phyloP scores from a whole-genome alignment of 1,139 yeast genomes.

The Zhuliangozyma blackwelliae region DNA sequence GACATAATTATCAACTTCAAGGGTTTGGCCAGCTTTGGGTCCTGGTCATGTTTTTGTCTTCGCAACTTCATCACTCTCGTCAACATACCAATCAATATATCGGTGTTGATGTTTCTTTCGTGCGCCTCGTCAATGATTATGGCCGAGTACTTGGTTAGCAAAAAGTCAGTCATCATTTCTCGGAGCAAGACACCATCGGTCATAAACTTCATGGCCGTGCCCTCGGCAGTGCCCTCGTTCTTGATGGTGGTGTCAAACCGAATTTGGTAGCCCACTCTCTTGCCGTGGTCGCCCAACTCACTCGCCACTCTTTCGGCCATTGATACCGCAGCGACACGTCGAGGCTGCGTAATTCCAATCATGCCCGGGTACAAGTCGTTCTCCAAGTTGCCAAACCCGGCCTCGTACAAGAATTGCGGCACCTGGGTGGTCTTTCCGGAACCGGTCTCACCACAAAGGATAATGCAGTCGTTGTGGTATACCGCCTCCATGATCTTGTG shows the following conservation, averaged over 20 bases:
- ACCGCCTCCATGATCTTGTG: conserved; percentile 94
- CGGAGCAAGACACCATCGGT: conserved; percentile 96
- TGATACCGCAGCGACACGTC: conserved; percentile 97
- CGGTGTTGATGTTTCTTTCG: conserved; percentile 93
- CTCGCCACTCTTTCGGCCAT: conserved; percentile 87
- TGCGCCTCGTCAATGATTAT: conserved; percentile 96
- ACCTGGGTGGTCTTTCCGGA: conserved; percentile 82
- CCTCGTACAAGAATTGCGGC: conserved; percentile 75
- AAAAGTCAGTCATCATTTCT: conserved; percentile 86
- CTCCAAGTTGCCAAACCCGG: conserved; percentile 71
- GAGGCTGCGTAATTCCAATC: conserved; percentile 95
- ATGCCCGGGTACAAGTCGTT: conserved; percentile 74
- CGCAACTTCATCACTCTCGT: conserved; percentile 83
- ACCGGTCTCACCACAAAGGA: conserved; percentile 91
- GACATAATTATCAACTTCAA: conserved; percentile 81
- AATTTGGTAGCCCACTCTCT: conserved; percentile 83
- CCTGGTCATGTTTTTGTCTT: conserved; percentile 45
- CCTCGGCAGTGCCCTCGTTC: conserved; percentile 41
- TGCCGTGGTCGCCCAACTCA: conserved; percentile 78
- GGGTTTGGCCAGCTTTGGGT: conserved; percentile 51
- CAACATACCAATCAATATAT: conserved; percentile 89
- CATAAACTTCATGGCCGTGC: conserved; percentile 90
- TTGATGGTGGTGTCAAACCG: conserved; percentile 79
- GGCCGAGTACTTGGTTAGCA: conserved; percentile 76
- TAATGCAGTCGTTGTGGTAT: conserved; percentile 85